Evolutionary conservation across 192 early-diverging fungal genomes (phyloP), one percentile per base, ranked within the genome.

Genomic region (Kappamyces sp.): DNA sequence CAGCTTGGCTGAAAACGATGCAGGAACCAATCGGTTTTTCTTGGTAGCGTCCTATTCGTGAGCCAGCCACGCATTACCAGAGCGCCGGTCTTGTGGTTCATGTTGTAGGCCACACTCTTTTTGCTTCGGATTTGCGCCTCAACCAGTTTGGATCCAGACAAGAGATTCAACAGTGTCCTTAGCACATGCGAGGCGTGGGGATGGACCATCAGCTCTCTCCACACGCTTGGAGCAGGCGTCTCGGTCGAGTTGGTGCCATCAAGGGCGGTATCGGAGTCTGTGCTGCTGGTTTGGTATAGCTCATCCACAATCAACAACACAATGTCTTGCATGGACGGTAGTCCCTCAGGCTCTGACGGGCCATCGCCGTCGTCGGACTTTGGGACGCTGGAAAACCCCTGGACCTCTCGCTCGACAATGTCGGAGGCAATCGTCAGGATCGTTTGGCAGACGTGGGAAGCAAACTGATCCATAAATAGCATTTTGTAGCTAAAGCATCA

Each of bases 371-470:
- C 66, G 8, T 13, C 48, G 10, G 55, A 13, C 36, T 50, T 36
- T 37, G 55, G 9, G 54, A 49, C 8, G 48, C 42, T 34, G 35
- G 47, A 46, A 43, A 47, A 51, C 33, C 69, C 42, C 12, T 73
- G 66, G 34, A 84, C 71, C 63, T 94, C 90, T 37, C 85, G 76
- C 54, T 91, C 90, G 5, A 91, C 77, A 48, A 87, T 70, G 55
- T 83, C 80, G 1, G 87, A 86, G 15, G 78, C 81, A 3, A 90
- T 63, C 5, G 80, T 75, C 47, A 93, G 66, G 12, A 93, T 63
- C 10, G 91, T 90, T 76, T 94, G 92, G 49, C 83, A 81, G 0
- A 90, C 90, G 60, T 94, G 92, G 1, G 90, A 92, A 2, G 88
- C 89, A 63, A 89, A 92, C 50, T 84, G 87, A 63, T 94, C 90